Evolutionary conservation across 352 stramenopile species (phyloP).

Genomic region (Thraustochytrium sp.): DNA sequence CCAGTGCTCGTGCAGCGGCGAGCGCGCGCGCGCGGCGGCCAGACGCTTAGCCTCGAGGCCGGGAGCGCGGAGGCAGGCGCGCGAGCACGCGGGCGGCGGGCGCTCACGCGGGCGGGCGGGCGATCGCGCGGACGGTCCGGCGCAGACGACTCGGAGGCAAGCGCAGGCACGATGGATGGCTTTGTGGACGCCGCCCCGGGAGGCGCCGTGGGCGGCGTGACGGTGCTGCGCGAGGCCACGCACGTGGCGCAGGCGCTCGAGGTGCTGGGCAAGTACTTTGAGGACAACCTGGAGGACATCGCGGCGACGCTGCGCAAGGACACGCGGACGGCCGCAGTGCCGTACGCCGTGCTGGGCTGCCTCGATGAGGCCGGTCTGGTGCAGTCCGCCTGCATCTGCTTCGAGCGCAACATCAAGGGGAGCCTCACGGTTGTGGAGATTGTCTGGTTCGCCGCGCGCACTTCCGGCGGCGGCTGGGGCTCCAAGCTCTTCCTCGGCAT

Average conservation of each 20-base stretch:
- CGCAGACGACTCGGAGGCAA: no score
- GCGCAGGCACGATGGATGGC: constrained; percentile 24
- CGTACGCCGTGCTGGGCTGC: not conserved
- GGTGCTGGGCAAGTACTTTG: constrained; percentile 21
- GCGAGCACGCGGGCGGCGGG: no score
- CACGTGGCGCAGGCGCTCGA: not conserved
- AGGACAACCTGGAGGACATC: constrained; percentile 5
- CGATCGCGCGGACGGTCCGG: no score
- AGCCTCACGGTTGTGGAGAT: constrained; percentile 23
- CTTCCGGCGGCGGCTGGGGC: constrained; percentile 19
- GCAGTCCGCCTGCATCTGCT: constrained; percentile 1
- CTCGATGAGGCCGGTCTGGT: not conserved
- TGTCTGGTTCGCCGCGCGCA: constrained; percentile 12
- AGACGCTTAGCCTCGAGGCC: no score
- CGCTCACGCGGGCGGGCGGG: no score
- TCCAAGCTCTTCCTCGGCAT: not conserved
- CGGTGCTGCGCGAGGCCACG: not conserved
- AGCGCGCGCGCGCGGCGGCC: no score
- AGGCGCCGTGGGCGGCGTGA: not conserved
- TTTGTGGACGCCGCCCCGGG: constrained; percentile 15
- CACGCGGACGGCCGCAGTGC: not conserved
- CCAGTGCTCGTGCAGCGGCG: no score
- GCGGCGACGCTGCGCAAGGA: not conserved
- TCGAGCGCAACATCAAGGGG: not conserved
- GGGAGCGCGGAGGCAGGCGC: no score